Evolutionary conservation across 2,329 filamentous ascomycete genomes (phyloP), one percentile per base, ranked within the genome.

Genomic region (Aureobasidium vineae): DNA sequence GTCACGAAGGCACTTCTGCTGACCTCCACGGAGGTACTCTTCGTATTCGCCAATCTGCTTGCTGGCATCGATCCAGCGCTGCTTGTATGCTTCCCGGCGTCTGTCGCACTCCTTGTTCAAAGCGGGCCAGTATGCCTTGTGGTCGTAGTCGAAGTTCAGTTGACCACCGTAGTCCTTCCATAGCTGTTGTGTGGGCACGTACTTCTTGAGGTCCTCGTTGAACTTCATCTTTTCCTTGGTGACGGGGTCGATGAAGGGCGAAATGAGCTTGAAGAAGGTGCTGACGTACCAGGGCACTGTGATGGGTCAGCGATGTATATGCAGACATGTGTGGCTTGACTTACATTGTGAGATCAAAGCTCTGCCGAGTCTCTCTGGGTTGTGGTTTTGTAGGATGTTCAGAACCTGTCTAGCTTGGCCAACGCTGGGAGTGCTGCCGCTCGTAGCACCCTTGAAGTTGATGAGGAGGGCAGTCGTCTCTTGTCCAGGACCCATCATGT

Each of bases 201-300:
- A 92, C 71, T 90, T 82, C 71, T 84, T 84, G 81, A 97, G 88
- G 75, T 96, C 90, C 77, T 97, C 92, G 82, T 98, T 97, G 84
- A 97, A 97, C 81, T 95, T 96, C 81, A 99, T 88, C 83, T 99
- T 99, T 74, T 95, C 88, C 67, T 90, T 88, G 11, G 95, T 99
- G 73, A 93, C 81, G 8, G 95, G 95, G 78, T 99, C 95, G 79
- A 99, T 97, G 79, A 99, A 97, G 45, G 94, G 92, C 5, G 88
- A 92, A 79, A 99, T 93, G 73, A 97, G 82, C 79, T 96, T 97
- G 84, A 98, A 96, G 84, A 99, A 99, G 60, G 90, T 90, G 77
- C 86, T 89, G 68, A 98, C 91, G 70, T 96, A 85, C 87, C 91
- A 97, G 0, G 94, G 94, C 57, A 97, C 91, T 94, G 70, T 57